A percentile compares a stretch with the other conserved stretches of the same genome.
Conservation (phyloP, 2,329 filamentous ascomycete genomes). For the Xylariaceae sp. region DNA sequence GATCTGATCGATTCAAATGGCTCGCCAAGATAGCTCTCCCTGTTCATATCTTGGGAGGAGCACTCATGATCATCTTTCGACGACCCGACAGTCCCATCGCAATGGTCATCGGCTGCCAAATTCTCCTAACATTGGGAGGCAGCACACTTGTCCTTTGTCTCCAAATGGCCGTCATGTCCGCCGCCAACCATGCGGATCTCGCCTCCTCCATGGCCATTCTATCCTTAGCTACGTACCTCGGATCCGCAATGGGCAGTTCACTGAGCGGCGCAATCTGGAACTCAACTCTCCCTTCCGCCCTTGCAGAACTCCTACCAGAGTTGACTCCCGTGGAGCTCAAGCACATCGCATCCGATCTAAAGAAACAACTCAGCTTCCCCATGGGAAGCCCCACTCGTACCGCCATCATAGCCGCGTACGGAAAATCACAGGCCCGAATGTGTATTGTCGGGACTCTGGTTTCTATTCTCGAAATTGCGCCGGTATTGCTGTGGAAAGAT, state of each 20-base stretch:
- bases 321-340: constrained; percentile 25
- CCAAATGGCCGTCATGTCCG: constrained; percentile 54
- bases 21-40: constrained; percentile 41
- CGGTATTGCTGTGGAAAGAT: constrained; percentile 33
- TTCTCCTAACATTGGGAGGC: constrained; percentile 50
- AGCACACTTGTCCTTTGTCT: constrained; percentile 49
- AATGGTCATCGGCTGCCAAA: constrained; percentile 50
- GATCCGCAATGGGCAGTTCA: constrained; percentile 38
- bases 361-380: constrained; percentile 34
- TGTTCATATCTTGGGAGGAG: constrained; percentile 49
- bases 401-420: constrained; percentile 34
- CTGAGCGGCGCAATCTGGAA: constrained; percentile 43
- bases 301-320: constrained; percentile 27
- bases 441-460: constrained; percentile 32
- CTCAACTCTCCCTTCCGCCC: constrained; percentile 32
- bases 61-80: constrained; percentile 51
- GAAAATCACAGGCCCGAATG: constrained; percentile 35
- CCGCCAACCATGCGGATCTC: constrained; percentile 49
- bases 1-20: constrained; percentile 46
- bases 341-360: constrained; percentile 31
- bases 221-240: constrained; percentile 34
- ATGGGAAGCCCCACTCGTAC: constrained; percentile 31
- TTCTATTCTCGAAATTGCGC: constrained; percentile 30
- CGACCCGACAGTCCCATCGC: constrained; percentile 42
- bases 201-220: constrained; percentile 45